A percentile compares a stretch with the other conserved stretches of the same genome.
Evolutionary conservation across 805 yeast species (phyloP).

Genomic region (Kodamaea hsintzibuensis): DNA sequence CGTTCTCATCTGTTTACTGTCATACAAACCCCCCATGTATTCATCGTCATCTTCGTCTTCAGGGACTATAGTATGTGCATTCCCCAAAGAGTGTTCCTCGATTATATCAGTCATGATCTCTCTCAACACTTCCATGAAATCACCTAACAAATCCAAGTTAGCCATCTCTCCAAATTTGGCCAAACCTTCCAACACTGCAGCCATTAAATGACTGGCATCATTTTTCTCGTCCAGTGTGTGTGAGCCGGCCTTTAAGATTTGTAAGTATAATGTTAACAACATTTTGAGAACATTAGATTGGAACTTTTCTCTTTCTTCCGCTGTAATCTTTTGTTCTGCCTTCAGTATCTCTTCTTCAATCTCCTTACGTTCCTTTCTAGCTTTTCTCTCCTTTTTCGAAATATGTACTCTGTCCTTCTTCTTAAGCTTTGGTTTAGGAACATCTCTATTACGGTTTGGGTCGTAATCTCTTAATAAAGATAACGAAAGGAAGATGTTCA

Average conservation of each 20-base stretch:
- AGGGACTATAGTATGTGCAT: constrained; percentile 20
- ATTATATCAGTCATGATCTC: constrained; percentile 66
- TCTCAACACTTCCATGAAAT: constrained; percentile 82
- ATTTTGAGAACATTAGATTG: constrained; percentile 83
- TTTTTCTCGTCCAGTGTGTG: constrained; percentile 36
- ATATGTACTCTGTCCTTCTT: constrained; percentile 90
- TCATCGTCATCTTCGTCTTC: constrained; percentile 22
- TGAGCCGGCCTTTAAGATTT: constrained; percentile 58
- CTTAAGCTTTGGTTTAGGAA: constrained; percentile 51
- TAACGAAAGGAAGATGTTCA: constrained; percentile 71
- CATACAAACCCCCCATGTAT: constrained; percentile 31
- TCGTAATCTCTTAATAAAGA: constrained; percentile 69
- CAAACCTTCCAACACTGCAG: constrained; percentile 87
- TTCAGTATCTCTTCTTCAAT: constrained; percentile 86
- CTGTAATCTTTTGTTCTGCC: constrained; percentile 86
- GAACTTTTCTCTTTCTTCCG: constrained; percentile 79
- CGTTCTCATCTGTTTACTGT: constrained; percentile 59
- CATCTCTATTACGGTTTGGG: constrained; percentile 54
- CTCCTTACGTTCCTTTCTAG: constrained; percentile 78
- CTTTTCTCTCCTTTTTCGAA: constrained; percentile 87
- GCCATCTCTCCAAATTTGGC: constrained; percentile 91
- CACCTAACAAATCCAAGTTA: constrained; percentile 90
- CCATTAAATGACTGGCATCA: constrained; percentile 58
- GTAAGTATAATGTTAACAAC: constrained; percentile 72
- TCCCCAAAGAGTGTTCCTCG: constrained; percentile 43